phyloP scores from a whole-genome alignment of 2,329 filamentous ascomycete genomes.

The Pseudogymnoascus pannorum region DNA sequence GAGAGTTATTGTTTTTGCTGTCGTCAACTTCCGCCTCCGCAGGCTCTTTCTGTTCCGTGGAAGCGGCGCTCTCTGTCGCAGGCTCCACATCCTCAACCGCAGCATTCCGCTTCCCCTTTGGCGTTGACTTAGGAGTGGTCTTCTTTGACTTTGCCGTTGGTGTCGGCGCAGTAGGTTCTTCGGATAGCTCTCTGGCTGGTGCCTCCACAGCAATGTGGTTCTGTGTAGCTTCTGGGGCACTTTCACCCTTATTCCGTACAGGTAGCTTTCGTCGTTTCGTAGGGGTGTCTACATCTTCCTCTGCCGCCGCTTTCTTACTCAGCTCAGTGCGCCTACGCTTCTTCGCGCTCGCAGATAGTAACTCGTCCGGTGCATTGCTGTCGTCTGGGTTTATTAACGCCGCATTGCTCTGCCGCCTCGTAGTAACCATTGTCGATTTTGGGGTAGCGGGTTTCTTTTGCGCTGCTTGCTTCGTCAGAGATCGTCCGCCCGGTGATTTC shows the following conservation, averaged over 20 bases:
- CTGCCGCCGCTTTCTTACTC: slow-evolving; percentile 3
- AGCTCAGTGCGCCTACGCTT: slow-evolving; percentile 12
- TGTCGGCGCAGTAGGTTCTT: neutral
- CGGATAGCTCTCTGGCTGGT: slow-evolving; percentile 11
- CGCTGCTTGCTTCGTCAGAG: neutral
- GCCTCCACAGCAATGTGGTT: slow-evolving; percentile 22
- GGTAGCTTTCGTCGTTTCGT: slow-evolving; percentile 24
- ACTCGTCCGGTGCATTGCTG: neutral
- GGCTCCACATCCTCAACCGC: neutral
- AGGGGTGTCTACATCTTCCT: slow-evolving; percentile 10
- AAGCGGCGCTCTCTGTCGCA: neutral
- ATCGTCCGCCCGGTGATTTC: slow-evolving; percentile 3
- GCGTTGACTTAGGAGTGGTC: neutral
- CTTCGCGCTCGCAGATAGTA: neutral
- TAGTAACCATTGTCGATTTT: slow-evolving; percentile 12
- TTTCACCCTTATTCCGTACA: slow-evolving; percentile 18
- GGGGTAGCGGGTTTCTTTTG: neutral
- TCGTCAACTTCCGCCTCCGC: neutral
- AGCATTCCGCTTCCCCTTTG: neutral
- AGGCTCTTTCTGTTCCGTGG: neutral
- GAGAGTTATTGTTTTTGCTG: neutral
- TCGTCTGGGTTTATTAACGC: neutral
- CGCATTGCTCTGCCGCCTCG: slow-evolving; percentile 7
- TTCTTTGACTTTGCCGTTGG: slow-evolving; percentile 3
- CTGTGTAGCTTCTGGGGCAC: slow-evolving; percentile 9